phyloP scores from a whole-genome alignment of 2,329 filamentous ascomycete genomes.

The Malbranchea cinnamomea region DNA sequence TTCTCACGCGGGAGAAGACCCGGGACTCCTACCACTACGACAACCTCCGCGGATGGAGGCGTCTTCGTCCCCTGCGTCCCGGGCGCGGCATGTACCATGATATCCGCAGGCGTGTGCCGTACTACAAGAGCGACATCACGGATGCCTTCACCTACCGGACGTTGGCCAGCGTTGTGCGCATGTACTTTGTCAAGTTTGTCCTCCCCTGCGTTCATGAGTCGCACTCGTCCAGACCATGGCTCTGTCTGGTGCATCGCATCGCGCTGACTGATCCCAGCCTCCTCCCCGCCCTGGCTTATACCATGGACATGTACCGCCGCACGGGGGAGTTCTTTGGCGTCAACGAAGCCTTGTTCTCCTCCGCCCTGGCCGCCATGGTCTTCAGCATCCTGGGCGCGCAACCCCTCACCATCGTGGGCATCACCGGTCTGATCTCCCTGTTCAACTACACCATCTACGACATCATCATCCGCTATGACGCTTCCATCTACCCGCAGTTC shows the following conservation, averaged over 20 bases:
- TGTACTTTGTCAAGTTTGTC: slow-evolving; percentile 38
- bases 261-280: slow-evolving; percentile 21
- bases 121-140: slow-evolving; percentile 40
- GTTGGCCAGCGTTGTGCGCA: slow-evolving; percentile 39
- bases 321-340: slow-evolving; percentile 42
- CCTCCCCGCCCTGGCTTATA: slow-evolving; percentile 43
- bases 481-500: slow-evolving; percentile 37
- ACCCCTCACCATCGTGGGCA: slow-evolving; percentile 42
- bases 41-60: slow-evolving; percentile 25
- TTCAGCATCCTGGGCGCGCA: slow-evolving; percentile 39
- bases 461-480: slow-evolving; percentile 36
- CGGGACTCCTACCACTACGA: slow-evolving; percentile 20
- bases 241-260: not conserved
- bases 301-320: slow-evolving; percentile 42
- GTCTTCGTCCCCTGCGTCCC: slow-evolving; percentile 28
- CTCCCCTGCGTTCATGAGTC: not conserved
- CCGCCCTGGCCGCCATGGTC: slow-evolving; percentile 39
- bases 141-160: slow-evolving; percentile 42
- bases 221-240: not conserved
- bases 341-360: slow-evolving; percentile 41
- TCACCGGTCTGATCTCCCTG: slow-evolving; percentile 39
- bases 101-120: slow-evolving; percentile 36
- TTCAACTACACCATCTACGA: slow-evolving; percentile 49
- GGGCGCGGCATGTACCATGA: slow-evolving; percentile 41
- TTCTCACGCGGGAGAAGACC: slow-evolving; percentile 16